A percentile compares a stretch with the other conserved stretches of the same genome.
Evolutionary conservation across 169 alveolate genomes (phyloP).

Genomic region (Plasmodium berghei): DNA sequence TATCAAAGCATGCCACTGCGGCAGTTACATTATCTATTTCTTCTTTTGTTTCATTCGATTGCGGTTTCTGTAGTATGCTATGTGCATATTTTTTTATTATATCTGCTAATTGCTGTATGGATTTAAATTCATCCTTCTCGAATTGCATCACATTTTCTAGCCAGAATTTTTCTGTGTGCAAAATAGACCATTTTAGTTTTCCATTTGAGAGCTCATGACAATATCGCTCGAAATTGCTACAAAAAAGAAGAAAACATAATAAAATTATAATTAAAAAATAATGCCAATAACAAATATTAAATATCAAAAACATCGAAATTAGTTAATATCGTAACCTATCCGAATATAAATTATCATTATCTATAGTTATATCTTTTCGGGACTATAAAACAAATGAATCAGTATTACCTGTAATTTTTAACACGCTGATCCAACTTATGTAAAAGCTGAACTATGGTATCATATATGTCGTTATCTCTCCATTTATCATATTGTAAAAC

Average conservation of each 20-base stretch:
- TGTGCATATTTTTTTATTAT: conserved; percentile 80
- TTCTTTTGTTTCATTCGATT: conserved; percentile 23
- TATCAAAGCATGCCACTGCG: conserved; percentile 92
- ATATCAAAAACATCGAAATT: background rate
- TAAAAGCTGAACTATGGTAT: conserved; percentile 85
- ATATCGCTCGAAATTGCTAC: conserved; percentile 86
- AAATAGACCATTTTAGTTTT: conserved; percentile 86
- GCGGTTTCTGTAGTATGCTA: conserved; percentile 30
- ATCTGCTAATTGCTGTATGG: conserved; percentile 86
- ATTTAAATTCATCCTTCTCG: conserved; percentile 87
- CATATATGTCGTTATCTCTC: conserved; percentile 89
- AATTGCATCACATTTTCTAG: conserved; percentile 84
- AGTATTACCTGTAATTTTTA: conserved; percentile 78
- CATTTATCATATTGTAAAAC: conserved; percentile 89
- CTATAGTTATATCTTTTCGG: background rate
- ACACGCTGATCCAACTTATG: conserved; percentile 84
- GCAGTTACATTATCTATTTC: conserved; percentile 86
- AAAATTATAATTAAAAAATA: background rate
- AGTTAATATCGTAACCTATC: too few species aligned
- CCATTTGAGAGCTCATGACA: conserved; percentile 86
- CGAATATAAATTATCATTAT: background rate
- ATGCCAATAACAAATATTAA: background rate
- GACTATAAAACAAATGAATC: background rate
- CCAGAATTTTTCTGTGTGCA: conserved; percentile 91
- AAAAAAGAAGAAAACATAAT: conserved; percentile 8